A percentile compares a stretch with the other conserved stretches of the same genome.
These are phyloP conservation scores for Trichoderma afroharzianum DNA, from an alignment of 2,329 filamentous ascomycete species.

Conservation along the genomic window DNA sequence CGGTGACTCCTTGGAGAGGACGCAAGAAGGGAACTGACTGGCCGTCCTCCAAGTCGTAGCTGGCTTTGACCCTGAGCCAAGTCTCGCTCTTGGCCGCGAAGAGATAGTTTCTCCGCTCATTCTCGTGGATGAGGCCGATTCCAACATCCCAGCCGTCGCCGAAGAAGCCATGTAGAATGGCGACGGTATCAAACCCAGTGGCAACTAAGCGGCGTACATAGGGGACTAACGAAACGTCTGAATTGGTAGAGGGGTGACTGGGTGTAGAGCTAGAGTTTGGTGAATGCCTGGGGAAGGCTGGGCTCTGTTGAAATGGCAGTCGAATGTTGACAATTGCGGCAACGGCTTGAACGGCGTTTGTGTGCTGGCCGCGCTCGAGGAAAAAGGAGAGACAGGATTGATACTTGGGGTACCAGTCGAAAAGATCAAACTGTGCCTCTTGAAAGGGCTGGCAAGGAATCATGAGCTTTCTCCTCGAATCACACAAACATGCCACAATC, in stretches of 20 bases:
- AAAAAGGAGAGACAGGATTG: constrained; percentile 90
- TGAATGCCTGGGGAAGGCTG: constrained; percentile 26
- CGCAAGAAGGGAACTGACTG: constrained; percentile 85
- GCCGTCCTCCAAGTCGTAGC: constrained; percentile 81
- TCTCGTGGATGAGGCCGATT: constrained; percentile 77
- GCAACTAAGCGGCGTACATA: constrained; percentile 88
- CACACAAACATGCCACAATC: background rate
- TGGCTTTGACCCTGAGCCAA: constrained; percentile 83
- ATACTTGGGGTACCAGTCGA: constrained; percentile 90
- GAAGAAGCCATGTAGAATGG: constrained; percentile 91
- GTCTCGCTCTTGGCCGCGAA: constrained; percentile 91
- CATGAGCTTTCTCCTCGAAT: background rate
- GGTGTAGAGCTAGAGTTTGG: background rate
- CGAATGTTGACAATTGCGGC: constrained; percentile 90
- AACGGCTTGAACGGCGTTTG: constrained; percentile 76
- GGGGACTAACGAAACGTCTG: constrained; percentile 58
- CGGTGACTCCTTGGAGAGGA: constrained; percentile 71
- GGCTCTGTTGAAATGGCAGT: constrained; percentile 73
- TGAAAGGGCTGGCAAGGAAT: constrained; percentile 39
- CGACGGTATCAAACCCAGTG: constrained; percentile 83
- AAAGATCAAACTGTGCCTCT: constrained; percentile 65
- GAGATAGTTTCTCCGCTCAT: constrained; percentile 88
- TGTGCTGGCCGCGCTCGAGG: constrained; percentile 84
- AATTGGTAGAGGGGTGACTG: constrained; percentile 24
- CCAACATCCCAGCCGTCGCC: constrained; percentile 87